Base-by-base conservation (phyloP, 495 filamentous ascomycete genomes). In the Hypoxylon fuscum region DNA sequence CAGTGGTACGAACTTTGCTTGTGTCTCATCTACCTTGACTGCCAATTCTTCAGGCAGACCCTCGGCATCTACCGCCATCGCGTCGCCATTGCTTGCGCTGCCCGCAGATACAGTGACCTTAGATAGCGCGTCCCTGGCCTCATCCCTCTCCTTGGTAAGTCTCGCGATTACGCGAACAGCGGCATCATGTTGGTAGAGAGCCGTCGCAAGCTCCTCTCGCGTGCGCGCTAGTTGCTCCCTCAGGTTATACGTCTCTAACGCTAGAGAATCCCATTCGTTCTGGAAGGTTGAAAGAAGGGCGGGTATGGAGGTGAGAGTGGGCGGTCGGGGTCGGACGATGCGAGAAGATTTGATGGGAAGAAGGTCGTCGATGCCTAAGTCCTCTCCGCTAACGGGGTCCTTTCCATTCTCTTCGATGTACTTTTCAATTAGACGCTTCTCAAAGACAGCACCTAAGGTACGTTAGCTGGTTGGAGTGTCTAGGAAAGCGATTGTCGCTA, bases 281-380 rank as follows among this genome's bases (percentile, higher is more conserved):
- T 98, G 95, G 70, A 98, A 97, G n/a, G 91, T 88, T 34, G 89
- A 90, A 58, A 98, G 90, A 20, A 98, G 83, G n/a, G 95, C 92
- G 5, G 95, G 95, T 61, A 98, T 96, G 21, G 95, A 98, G 42
- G 95, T 98, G 64, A 97, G 89, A 20, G 92, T 96, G 29, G 96
- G 93, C 35, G 95, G 95, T 70, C 96, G 86, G 43, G 95, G 93
- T 59, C 89, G 88, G 46, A 96, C 90, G 56, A 90, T 82, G 74
- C 89, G 88, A 55, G 88, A 81, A 29, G 90, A 85, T 78, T 94
- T 92, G 71, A 98, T 82, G 59, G 90, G 88, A 68, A 98, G 85
- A 41, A 98, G 83, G 71, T 98, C 95, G 43, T 96, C 91, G 46
- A 80, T 75, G 34, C 88, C 82, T n/a, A 97, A 83, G 40, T 94